Conservation (phyloP, 2,329 filamentous ascomycete genomes). For the Didymella pomorum region DNA sequence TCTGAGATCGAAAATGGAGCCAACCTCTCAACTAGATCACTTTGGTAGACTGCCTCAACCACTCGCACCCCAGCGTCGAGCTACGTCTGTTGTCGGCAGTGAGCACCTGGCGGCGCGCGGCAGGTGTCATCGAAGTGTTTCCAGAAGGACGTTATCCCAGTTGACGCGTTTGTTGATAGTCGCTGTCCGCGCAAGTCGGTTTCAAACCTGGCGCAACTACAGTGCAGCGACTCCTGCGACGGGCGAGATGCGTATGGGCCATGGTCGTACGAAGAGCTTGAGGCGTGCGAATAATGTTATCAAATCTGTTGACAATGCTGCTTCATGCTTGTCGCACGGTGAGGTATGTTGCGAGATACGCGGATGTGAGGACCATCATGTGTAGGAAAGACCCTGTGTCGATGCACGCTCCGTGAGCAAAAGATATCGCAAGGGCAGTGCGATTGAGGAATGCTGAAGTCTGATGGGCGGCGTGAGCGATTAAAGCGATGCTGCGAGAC, state of each 20-base stretch:
- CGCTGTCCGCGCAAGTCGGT: not conserved
- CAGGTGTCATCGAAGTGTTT: not conserved
- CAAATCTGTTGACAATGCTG: not conserved
- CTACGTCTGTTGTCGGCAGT: not conserved
- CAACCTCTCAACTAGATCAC: constrained; percentile 5
- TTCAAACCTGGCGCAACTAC: not conserved
- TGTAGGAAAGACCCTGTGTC: not conserved
- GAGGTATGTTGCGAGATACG: not conserved
- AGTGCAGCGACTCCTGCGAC: not conserved
- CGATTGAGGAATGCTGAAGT: not conserved
- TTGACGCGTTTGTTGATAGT: not conserved
- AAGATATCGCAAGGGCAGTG: not conserved
- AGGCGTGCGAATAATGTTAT: not conserved
- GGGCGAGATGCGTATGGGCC: not conserved
- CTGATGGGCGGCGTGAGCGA: no score
- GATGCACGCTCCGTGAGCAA: not conserved
- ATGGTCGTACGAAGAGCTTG: not conserved
- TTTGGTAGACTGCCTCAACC: not conserved
- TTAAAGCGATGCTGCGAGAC: not conserved
- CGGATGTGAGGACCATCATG: not conserved
- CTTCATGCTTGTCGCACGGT: not conserved
- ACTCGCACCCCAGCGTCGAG: not conserved
- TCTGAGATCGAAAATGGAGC: constrained; percentile 1
- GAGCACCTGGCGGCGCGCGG: not conserved
- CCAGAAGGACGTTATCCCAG: not conserved